A percentile compares a stretch with the other conserved stretches of the same genome.
Conservation (phyloP, 352 stramenopile species). For the Phytophthora capsici region DNA sequence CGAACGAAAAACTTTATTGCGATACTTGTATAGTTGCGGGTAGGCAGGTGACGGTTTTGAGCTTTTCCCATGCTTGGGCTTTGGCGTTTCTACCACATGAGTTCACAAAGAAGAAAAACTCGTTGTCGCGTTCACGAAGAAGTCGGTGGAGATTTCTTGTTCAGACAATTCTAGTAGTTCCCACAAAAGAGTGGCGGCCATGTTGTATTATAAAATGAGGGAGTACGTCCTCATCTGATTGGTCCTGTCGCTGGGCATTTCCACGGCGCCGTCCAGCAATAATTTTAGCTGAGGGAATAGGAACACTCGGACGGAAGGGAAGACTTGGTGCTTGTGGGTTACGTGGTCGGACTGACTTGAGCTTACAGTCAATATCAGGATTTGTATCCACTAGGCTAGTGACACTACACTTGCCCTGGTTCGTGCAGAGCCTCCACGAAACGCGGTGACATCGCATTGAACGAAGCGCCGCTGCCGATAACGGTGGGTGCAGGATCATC, state of each 20-base stretch:
- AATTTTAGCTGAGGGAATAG: neutral
- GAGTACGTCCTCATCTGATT: neutral
- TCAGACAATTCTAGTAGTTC: no score
- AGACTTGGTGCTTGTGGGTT: neutral
- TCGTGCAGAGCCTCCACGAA: conserved; percentile 1
- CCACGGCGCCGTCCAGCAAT: neutral
- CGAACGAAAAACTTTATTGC: no score
- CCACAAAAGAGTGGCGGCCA: neutral
- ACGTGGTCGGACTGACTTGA: neutral
- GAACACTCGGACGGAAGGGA: neutral
- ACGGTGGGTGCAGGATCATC: neutral
- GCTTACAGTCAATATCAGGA: conserved; percentile 2
- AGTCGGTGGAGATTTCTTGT: no score
- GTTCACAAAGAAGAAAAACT: no score
- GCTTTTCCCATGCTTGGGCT: no score
- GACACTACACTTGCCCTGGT: neutral
- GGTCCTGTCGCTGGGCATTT: no score
- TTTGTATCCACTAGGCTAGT: conserved; percentile 1
- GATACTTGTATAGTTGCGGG: no score
- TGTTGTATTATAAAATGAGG: neutral
- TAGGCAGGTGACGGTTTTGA: no score
- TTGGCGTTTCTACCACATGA: no score
- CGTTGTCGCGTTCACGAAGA: no score
- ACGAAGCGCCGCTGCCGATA: conserved; percentile 10
- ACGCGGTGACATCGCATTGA: conserved; percentile 2